Evolutionary conservation across 2,329 filamentous ascomycete species (phyloP).

Genomic region (Clarireedia sp.): DNA sequence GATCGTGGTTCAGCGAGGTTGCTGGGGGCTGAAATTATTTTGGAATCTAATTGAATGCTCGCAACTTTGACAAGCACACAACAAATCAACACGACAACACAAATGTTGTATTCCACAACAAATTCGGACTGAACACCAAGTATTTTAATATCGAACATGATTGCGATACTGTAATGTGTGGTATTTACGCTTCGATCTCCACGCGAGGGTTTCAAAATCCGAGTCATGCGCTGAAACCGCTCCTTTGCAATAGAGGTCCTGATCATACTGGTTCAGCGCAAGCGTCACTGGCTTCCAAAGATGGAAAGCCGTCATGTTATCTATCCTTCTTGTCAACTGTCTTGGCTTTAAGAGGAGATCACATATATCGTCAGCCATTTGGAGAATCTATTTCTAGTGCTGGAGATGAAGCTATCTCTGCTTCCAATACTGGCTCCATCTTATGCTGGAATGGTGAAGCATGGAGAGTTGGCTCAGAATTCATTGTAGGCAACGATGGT

Average conservation of each 20-base stretch:
- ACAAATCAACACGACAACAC: neutral
- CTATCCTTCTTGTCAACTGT: slow-evolving; percentile 75
- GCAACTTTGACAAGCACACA: neutral
- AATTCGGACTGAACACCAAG: neutral
- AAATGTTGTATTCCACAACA: neutral
- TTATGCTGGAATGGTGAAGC: slow-evolving; percentile 98
- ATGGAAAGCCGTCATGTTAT: slow-evolving; percentile 30
- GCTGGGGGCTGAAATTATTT: neutral
- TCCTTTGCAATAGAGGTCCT: slow-evolving; percentile 50
- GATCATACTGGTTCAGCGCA: slow-evolving; percentile 45
- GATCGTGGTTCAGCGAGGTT: neutral
- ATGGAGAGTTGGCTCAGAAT: slow-evolving; percentile 60
- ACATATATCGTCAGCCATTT: slow-evolving; percentile 67
- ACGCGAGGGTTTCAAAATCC: slow-evolving; percentile 25
- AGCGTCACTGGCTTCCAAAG: slow-evolving; percentile 24
- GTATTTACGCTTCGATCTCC: slow-evolving; percentile 48
- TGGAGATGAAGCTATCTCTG: neutral
- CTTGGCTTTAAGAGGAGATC: slow-evolving; percentile 74
- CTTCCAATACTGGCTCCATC: slow-evolving; percentile 45
- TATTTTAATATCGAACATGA: neutral
- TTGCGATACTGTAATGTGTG: slow-evolving; percentile 42
- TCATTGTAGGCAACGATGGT: slow-evolving; percentile 71
- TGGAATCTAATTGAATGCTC: neutral
- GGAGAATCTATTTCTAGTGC: slow-evolving; percentile 33
- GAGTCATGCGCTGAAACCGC: slow-evolving; percentile 34